Base-by-base conservation (phyloP, 73 alveolate genomes). In the Symbiodinium natans region DNA sequence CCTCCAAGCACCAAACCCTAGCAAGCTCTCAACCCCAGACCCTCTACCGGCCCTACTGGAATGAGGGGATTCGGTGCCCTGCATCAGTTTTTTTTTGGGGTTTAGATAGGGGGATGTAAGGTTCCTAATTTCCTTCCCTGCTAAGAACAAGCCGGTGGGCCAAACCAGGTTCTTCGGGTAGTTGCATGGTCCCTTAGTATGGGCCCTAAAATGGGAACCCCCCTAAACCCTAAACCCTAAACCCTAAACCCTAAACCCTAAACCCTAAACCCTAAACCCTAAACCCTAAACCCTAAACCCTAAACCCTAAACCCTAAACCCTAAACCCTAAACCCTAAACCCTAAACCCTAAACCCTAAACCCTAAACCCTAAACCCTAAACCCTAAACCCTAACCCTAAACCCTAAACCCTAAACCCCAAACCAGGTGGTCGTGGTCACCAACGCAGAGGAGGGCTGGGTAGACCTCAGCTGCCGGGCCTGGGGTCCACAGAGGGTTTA, bases 391-490 rank as follows among this genome's bases (percentile, higher is more conserved):
- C 31, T 15, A 56, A 56, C 25, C 74, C 31, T 9, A 36, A 90
- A 90, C 54, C 88, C 59, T 46, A 13, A 46, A 59, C 8, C 77
- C 77, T 59, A 59, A 59, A 15, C 31, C 77, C 77, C 31, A 56
- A 56, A 56, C 23, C 15, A 86, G 94, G 97, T 90, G 52, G 97
- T 90, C 46, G 97, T 90, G 77, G 97, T 90, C 54, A 90, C 97
- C 88, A 90, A 90, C 29, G 97, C 97, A 1, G 97, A 90, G 88
- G 97, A 90, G 88, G 97, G 97, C 88, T 90, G 97, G 97, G 97
- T 90, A 29, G 83, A 90, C 39, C 87, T 90, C 56, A 90, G 97
- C 88, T 90, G 97, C 75, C n/a, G 88, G 73, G 95, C 23, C 2
- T 7, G 94, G 63, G 75, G 33, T 5, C 84, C 84, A 71, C 40